A percentile compares a stretch with the other conserved stretches of the same genome.
Evolutionary conservation across 768 basidiomycete genomes (phyloP).

Genomic region (Suillus americanus): DNA sequence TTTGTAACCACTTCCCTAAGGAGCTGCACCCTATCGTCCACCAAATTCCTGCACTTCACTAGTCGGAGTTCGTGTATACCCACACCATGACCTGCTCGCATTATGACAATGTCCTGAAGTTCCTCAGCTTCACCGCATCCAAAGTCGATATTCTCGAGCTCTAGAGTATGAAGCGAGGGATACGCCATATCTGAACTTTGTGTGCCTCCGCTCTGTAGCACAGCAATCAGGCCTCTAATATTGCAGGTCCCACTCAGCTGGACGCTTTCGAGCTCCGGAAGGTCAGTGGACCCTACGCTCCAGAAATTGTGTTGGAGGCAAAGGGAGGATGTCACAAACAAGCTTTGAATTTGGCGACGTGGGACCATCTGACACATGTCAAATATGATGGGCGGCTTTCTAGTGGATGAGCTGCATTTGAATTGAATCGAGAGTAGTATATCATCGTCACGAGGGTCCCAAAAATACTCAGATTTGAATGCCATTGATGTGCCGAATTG

Average conservation of each 20-base stretch:
- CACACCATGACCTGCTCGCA: background rate
- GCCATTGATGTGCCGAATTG: background rate
- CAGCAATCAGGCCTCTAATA: background rate
- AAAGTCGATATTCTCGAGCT: background rate
- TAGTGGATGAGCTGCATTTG: background rate
- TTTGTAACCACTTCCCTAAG: background rate
- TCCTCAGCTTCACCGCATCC: background rate
- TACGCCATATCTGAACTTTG: background rate
- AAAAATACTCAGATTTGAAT: background rate
- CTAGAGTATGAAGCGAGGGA: background rate
- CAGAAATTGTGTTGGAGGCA: background rate
- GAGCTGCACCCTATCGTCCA: background rate
- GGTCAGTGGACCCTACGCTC: background rate
- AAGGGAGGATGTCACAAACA: background rate
- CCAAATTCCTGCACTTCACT: background rate
- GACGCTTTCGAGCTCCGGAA: background rate
- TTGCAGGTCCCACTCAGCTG: background rate
- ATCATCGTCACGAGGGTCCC: background rate
- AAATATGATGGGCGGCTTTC: background rate
- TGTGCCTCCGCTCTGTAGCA: background rate
- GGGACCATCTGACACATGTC: background rate
- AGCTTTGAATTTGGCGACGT: background rate
- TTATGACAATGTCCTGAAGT: background rate
- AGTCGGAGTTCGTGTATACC: background rate
- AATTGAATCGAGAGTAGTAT: background rate